Base-by-base conservation (phyloP, 2,329 filamentous ascomycete genomes). In the Scopulariopsis brevicaulis region DNA sequence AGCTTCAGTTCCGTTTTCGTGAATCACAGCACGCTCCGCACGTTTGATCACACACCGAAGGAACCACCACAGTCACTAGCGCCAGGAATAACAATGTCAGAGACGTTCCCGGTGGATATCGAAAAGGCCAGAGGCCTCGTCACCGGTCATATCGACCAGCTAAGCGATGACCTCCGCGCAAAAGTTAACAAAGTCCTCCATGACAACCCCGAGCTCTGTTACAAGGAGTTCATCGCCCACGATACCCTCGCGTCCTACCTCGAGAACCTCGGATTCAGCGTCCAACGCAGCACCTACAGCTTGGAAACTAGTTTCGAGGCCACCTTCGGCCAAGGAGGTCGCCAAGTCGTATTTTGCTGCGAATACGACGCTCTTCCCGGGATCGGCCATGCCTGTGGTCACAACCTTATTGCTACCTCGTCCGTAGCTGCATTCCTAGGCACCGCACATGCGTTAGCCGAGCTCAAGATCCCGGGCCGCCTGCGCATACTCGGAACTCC, bases 331-430 rank as follows among this genome's bases (percentile, higher is more conserved):
- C 61, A 63, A 10, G 68, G 65, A 24, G 68, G 67, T 59, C 60
- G 64, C n/a, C 60, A 70, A 1, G 66, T 72, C 53, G 63, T 69
- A n/a, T 67, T 70, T 62, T 68, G 67, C 55, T 66, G 66, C 34
- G 71, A 73, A 63, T 78, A 78, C 59, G 77, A 80, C 59, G 76
- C 76, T 0, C 68, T 78, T 0, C 74, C 74, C 0, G 68, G 66
- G 1, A 75, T 77, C n/a, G 74, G 74, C 6, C 74, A 77, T 54
- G 73, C 71, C 1, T 76, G 74, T 61, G 74, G 74, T 2, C 74
- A 77, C 64, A 77, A 77, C 59, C 66, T 77, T 12, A 77, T 77
- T 56, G 71, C 74, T 4, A 71, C 71, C 0, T 66, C 73, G 1
- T 70, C 71, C 0, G 61, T 77, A 14, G 70, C 71, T 2, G 69